Evolutionary conservation across 2,329 filamentous ascomycete genomes (phyloP).

Genomic region (Rutstroemia sp.): DNA sequence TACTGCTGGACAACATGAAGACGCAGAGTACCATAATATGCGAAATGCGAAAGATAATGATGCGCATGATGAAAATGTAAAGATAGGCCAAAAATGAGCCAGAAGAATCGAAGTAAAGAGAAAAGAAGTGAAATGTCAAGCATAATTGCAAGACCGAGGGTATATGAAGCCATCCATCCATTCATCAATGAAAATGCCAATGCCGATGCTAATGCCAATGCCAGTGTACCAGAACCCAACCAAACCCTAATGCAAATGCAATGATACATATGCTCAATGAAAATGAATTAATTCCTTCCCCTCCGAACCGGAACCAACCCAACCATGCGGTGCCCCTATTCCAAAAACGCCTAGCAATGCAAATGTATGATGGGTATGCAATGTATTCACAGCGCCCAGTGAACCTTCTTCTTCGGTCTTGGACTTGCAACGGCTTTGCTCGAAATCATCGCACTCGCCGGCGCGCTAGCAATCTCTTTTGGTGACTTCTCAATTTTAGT

Average conservation of each 20-base stretch:
- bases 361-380: background rate
- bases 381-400: slow-evolving; percentile 23
- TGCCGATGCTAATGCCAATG: no score
- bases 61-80: no score
- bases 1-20: no score
- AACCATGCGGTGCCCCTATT: background rate
- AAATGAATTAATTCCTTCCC: background rate
- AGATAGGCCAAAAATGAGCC: no score
- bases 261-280: background rate
- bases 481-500: slow-evolving; percentile 7
- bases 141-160: no score
- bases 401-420: slow-evolving; percentile 28
- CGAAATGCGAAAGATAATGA: no score
- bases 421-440: slow-evolving; percentile 10
- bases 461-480: slow-evolving; percentile 15
- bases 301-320: background rate
- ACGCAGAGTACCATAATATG: no score
- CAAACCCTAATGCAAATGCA: background rate
- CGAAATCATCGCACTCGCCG: slow-evolving; percentile 9
- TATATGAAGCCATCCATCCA: no score
- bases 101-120: no score
- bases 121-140: no score
- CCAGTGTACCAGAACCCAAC: no score
- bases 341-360: background rate
- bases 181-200: no score